Evolutionary conservation across 306 rosid species (phyloP), one percentile per base, ranked within the genome.

Genomic region (Glycine tomentella): DNA sequence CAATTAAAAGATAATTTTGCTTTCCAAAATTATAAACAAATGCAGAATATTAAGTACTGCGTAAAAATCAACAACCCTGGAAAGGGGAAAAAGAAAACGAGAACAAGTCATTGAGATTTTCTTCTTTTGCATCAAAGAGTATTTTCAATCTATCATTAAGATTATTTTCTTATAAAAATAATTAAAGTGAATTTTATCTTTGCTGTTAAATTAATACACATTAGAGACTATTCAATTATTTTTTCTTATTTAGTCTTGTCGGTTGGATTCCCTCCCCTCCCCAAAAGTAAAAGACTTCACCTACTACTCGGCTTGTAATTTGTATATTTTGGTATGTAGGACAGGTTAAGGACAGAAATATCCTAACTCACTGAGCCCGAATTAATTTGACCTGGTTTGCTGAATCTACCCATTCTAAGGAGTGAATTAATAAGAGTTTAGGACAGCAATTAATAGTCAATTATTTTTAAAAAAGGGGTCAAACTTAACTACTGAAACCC

Each of bases 301-400:
- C 67, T 53, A n/a, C 51, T 38, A 11, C 62, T 74, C 5, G 6
- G 40, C 53, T 20, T 38, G 51, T 36, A 40, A n/a, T 40, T 42
- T 55, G 38, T 38, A 53, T n/a, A 38, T 33, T 51, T 71, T 31
- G 31, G 76, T n/a, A 53, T 36, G 2, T 6, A 33, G 65, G 66
- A 55, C 51, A 55, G 7, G 51, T 38, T 36, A 9, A 38, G 65
- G 66, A 20, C 77, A 36, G 36, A 73, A 73, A 55, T 53, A 36
- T 53, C 77, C 10, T 1, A 34, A 34, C 34, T 17, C 65, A n/a
- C 9, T 53, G 36, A 73, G 8, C 15, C 66, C 12, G 12, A 38
- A 53, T 36, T 73, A 73, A 73, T 55, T 55, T 73, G 66, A 53
- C 25, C 14, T 6, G 9, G 77, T 73, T 55, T 2, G 52, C 38